These are phyloP conservation scores for Toxoplasma gondii DNA, from an alignment of 169 alveolate genomes.

Conservation along the genomic window DNA sequence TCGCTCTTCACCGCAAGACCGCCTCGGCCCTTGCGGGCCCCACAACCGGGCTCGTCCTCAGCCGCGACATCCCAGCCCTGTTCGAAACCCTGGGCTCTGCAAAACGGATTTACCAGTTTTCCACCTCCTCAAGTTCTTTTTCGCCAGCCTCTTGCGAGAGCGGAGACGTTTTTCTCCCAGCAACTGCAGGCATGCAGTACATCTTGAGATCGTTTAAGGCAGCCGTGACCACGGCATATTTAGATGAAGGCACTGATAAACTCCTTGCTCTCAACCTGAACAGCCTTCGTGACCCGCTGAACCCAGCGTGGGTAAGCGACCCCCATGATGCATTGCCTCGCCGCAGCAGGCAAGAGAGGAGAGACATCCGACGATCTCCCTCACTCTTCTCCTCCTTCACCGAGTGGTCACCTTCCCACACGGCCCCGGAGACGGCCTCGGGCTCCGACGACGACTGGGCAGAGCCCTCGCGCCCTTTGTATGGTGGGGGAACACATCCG, in stretches of 20 bases:
- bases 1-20: background rate
- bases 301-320: too few relatives aligned
- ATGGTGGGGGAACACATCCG: too few relatives aligned
- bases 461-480: too few relatives aligned
- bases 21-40: background rate
- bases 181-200: constrained; percentile 44
- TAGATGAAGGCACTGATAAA: background rate
- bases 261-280: background rate
- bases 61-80: background rate
- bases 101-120: background rate
- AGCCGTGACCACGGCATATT: constrained; percentile 18
- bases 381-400: too few relatives aligned
- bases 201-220: background rate
- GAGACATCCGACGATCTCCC: too few relatives aligned
- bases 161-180: background rate
- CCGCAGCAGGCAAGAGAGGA: too few relatives aligned
- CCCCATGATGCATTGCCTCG: too few relatives aligned
- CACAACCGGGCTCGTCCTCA: background rate
- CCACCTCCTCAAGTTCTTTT: background rate
- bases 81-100: background rate
- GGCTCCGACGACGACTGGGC: too few relatives aligned
- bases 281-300: background rate
- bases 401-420: too few relatives aligned
- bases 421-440: too few relatives aligned
- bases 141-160: background rate